Evolutionary conservation across 805 yeast species (phyloP).

Genomic region (Ogataea chonburiensis): DNA sequence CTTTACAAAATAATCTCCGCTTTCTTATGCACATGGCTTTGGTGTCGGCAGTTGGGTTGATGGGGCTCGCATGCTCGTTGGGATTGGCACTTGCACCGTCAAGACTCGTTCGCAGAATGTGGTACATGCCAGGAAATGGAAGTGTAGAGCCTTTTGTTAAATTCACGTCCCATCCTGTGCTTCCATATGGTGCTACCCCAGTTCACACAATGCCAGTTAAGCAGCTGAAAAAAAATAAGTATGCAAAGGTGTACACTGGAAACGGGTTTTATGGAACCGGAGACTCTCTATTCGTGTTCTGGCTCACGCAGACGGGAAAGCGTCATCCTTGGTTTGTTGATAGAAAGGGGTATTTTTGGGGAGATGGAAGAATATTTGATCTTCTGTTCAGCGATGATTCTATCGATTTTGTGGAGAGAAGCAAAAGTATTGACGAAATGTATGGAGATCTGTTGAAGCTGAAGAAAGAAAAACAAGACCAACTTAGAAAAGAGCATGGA

Average conservation of each 20-base stretch:
- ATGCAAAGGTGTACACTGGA: constrained; percentile 79
- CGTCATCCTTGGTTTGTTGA: constrained; percentile 74
- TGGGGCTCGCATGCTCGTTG: constrained; percentile 42
- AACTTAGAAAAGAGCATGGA: constrained; percentile 55
- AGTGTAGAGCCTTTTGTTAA: constrained; percentile 47
- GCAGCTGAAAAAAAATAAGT: constrained; percentile 52
- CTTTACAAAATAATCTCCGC: constrained; percentile 26
- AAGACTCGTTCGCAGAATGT: constrained; percentile 69
- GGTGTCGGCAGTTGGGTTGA: constrained; percentile 38
- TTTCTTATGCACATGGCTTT: constrained; percentile 30
- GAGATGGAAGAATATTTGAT: constrained; percentile 85
- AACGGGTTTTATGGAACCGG: constrained; percentile 84
- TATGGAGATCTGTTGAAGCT: constrained; percentile 35
- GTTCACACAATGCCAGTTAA: constrained; percentile 64
- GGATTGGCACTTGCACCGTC: constrained; percentile 59
- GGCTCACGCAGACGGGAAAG: constrained; percentile 56
- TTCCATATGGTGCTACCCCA: constrained; percentile 78
- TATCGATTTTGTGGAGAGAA: constrained; percentile 68
- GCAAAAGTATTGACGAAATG: constrained; percentile 31
- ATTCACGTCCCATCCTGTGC: constrained; percentile 70
- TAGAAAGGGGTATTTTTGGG: constrained; percentile 89
- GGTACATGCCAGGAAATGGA: constrained; percentile 64
- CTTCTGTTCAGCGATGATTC: constrained; percentile 77
- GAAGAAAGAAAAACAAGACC: constrained; percentile 47
- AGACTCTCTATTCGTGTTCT: constrained; percentile 72